Percentiles rank a stretch among this genome's conserved stretches.
phyloP scores from a whole-genome alignment of 257 asterid species.

The Solanum sparsipilum region DNA sequence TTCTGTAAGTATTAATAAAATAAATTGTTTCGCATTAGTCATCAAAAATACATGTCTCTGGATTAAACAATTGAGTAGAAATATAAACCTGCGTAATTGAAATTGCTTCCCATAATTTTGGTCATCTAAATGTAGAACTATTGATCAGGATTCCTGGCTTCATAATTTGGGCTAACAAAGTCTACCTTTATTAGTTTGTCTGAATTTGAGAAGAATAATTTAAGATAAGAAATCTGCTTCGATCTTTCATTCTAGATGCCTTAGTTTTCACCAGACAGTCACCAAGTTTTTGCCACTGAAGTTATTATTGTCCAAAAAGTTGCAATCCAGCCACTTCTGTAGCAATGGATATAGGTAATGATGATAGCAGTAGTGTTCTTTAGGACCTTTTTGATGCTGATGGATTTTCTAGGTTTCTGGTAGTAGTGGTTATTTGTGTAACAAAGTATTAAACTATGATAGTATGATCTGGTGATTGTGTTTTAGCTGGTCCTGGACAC shows the following conservation, averaged over 20 bases:
- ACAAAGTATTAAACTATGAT: neutral
- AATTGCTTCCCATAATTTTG: neutral
- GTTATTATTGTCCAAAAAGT: neutral
- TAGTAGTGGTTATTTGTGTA: neutral
- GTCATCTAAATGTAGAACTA: neutral
- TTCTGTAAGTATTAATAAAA: constrained; percentile 49
- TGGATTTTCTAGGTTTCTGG: neutral
- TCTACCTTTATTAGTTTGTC: neutral
- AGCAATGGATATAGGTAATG: neutral
- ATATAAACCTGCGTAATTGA: neutral
- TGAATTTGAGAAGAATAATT: neutral
- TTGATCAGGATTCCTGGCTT: neutral
- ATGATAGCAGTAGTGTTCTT: neutral
- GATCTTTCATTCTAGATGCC: neutral
- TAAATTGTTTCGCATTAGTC: neutral
- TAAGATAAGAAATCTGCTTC: neutral
- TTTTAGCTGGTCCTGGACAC: neutral
- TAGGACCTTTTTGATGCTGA: neutral
- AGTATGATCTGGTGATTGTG: neutral
- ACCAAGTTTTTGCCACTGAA: neutral
- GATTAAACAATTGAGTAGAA: neutral
- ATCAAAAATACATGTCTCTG: neutral
- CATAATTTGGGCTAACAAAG: neutral
- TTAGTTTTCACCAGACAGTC: neutral
- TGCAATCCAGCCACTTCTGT: neutral